Conservation (phyloP, 202 grass and related monocot genomes). For the Saccharum hybrid region DNA sequence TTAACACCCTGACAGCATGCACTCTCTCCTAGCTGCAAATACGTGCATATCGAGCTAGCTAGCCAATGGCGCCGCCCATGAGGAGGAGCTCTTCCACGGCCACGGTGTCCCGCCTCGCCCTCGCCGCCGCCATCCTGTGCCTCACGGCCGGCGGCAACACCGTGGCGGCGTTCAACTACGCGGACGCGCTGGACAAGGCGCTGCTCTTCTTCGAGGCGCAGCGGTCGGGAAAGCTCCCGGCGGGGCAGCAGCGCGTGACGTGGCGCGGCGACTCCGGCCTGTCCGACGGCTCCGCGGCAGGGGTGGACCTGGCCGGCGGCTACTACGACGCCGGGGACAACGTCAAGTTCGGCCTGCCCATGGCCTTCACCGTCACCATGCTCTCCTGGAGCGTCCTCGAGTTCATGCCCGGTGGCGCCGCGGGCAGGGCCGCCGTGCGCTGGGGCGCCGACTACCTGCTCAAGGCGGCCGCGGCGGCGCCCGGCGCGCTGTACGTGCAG, state of each 20-base stretch:
- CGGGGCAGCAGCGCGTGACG: conserved; percentile 47
- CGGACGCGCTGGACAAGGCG: conserved; percentile 72
- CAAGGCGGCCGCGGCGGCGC: conserved; percentile 57
- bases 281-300: conserved; percentile 60
- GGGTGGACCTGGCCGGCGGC: conserved; percentile 85
- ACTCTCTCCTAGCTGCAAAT: not conserved
- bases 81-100: not conserved
- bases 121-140: conserved; percentile 8
- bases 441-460: conserved; percentile 84
- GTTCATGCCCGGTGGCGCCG: conserved; percentile 41
- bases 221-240: conserved; percentile 67
- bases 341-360: conserved; percentile 95
- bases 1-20: not conserved
- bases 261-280: conserved; percentile 81
- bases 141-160: not conserved
- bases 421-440: conserved; percentile 52
- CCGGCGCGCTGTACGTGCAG: conserved; percentile 61
- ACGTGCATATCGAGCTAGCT: not conserved
- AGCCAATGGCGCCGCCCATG: not conserved
- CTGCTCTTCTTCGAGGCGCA: conserved; percentile 87
- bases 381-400: conserved; percentile 75
- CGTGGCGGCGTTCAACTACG: conserved; percentile 62
- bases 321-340: conserved; percentile 96
- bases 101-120: not conserved
- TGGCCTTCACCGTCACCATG: conserved; percentile 98